Evolutionary conservation across 73 alveolate species (phyloP).

Genomic region (Tetrahymena borealis): DNA sequence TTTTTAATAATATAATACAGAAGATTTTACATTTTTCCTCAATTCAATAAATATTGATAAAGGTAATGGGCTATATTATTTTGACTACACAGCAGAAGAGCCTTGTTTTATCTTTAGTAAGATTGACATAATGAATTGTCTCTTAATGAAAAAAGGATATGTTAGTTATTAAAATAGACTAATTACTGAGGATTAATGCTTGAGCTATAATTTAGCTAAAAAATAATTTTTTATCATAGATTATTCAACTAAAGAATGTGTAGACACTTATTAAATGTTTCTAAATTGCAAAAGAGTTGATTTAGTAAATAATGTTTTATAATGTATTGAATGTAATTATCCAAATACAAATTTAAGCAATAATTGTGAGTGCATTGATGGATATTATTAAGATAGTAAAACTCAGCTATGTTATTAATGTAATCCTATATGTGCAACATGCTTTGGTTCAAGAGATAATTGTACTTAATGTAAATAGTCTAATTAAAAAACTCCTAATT

Average conservation of each 20-base stretch:
- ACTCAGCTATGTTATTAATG: neutral
- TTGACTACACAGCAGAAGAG: neutral
- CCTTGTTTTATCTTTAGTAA: neutral
- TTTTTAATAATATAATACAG: neutral
- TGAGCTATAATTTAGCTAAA: neutral
- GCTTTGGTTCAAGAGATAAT: neutral
- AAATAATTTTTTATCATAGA: neutral
- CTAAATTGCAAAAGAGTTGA: neutral
- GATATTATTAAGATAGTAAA: neutral
- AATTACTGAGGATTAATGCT: neutral
- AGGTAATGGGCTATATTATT: neutral
- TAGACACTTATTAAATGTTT: neutral
- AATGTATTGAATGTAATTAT: neutral
- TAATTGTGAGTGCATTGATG: neutral
- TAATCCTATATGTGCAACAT: neutral
- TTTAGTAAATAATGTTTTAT: neutral
- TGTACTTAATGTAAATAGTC: neutral
- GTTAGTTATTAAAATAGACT: neutral
- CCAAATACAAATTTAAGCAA: neutral
- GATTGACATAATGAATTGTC: neutral
- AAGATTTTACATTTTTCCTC: neutral
- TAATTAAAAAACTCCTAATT: neutral
- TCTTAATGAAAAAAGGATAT: neutral
- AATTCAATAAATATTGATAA: neutral
- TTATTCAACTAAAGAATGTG: neutral